A percentile compares a stretch with the other conserved stretches of the same genome.
Evolutionary conservation across 495 filamentous ascomycete species (phyloP).

Genomic region (Talaromyces stipitatus): DNA sequence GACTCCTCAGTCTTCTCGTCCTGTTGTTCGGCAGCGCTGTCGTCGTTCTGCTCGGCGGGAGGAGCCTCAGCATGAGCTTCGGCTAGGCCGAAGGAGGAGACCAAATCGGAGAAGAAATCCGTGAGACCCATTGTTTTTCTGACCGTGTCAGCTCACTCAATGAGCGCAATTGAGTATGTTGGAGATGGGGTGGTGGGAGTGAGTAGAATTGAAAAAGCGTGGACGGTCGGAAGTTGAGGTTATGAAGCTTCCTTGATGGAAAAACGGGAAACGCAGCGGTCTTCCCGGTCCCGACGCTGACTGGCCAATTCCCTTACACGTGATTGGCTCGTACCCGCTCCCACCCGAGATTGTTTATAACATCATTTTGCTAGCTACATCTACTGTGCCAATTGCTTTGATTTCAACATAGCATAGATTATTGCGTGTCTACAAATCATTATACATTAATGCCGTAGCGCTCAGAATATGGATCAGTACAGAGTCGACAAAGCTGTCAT

Average conservation of each 20-base stretch:
- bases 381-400: no score
- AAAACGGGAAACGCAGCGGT: conserved; percentile 7
- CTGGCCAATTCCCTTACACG: conserved; percentile 34
- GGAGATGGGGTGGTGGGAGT: not conserved
- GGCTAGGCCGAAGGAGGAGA: conserved; percentile 48
- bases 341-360: conserved; percentile 5
- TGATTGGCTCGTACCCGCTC: conserved; percentile 29
- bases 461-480: no score
- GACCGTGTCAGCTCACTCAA: conserved; percentile 9
- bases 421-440: no score
- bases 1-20: conserved; percentile 29
- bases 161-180: conserved; percentile 6
- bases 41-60: conserved; percentile 35
- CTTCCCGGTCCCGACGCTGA: conserved; percentile 24
- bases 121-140: conserved; percentile 56
- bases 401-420: no score
- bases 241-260: conserved; percentile 2
- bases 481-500: no score
- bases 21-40: conserved; percentile 43
- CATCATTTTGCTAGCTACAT: no score
- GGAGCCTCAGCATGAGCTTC: conserved; percentile 57
- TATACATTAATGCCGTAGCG: no score
- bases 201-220: not conserved
- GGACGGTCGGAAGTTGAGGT: not conserved
- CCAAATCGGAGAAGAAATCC: conserved; percentile 57